Evolutionary conservation across 2,329 filamentous ascomycete genomes (phyloP).

Genomic region (Cyphellophora attinorum): DNA sequence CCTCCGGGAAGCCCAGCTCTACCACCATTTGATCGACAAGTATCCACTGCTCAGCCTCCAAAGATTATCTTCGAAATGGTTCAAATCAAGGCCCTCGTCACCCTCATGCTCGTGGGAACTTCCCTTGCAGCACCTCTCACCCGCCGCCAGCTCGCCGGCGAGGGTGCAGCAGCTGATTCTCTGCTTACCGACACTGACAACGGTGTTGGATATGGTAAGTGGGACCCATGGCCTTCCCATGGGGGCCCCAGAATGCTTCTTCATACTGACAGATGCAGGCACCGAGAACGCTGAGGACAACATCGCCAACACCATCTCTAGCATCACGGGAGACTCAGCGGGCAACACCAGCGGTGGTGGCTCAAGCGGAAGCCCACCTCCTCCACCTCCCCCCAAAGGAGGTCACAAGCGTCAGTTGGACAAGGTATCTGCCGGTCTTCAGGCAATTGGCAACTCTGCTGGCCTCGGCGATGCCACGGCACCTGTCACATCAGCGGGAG

Average conservation of each 20-base stretch:
- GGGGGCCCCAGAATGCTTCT: too few relatives aligned
- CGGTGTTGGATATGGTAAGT: conserved; percentile 2
- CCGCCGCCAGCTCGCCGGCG: conserved; percentile 2
- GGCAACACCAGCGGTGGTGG: too few relatives aligned
- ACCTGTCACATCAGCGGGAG: not conserved
- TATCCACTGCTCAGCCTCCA: too few relatives aligned
- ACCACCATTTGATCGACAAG: too few relatives aligned
- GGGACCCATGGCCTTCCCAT: too few relatives aligned
- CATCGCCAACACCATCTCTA: not conserved
- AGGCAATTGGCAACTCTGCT: not conserved
- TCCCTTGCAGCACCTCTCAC: not conserved
- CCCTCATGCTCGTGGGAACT: not conserved
- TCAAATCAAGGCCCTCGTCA: not conserved
- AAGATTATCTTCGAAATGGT: too few relatives aligned
- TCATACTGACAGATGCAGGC: too few relatives aligned
- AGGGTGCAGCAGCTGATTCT: conserved; percentile 1
- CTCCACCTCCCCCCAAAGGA: too few relatives aligned
- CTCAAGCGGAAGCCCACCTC: too few relatives aligned
- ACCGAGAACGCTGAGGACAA: conserved; percentile 1
- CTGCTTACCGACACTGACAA: conserved; percentile 1
- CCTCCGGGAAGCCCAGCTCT: too few relatives aligned
- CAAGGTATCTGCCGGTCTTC: conserved; percentile 1
- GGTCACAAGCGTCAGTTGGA: conserved; percentile 2
- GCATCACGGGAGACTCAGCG: too few relatives aligned
- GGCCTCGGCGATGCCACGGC: not conserved